phyloP scores from a whole-genome alignment of 192 early-diverging fungal genomes.

The Coemansia sp. region DNA sequence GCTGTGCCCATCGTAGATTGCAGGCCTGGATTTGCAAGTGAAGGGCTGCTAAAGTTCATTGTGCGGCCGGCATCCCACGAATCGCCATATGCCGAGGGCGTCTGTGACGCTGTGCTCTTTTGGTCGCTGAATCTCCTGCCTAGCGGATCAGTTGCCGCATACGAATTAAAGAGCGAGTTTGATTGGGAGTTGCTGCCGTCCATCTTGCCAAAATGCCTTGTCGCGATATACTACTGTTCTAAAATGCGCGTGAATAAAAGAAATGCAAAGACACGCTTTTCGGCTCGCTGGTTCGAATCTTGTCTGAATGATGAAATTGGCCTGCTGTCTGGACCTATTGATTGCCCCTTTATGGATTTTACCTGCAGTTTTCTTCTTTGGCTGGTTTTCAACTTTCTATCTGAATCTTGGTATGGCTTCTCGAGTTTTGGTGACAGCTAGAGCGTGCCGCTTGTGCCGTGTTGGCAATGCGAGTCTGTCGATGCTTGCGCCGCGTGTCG shows the following conservation, averaged over 20 bases:
- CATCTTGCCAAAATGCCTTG: not conserved
- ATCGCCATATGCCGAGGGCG: constrained; percentile 14
- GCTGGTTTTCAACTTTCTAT: constrained; percentile 1
- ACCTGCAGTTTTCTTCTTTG: not conserved
- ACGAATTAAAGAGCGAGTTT: constrained; percentile 35
- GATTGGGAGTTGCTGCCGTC: constrained; percentile 29
- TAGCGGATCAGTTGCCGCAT: constrained; percentile 14
- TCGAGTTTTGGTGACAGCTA: not conserved
- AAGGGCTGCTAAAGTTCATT: constrained; percentile 23
- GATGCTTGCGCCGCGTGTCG: not conserved
- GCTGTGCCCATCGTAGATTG: constrained; percentile 4
- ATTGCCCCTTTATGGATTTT: not conserved
- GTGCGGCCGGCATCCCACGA: constrained; percentile 16
- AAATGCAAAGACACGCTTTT: not conserved
- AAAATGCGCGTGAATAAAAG: constrained; percentile 5
- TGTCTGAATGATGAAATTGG: too few species aligned
- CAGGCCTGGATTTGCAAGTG: constrained; percentile 17
- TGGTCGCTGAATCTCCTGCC: constrained; percentile 28
- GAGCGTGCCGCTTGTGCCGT: not conserved
- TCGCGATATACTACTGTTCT: not conserved
- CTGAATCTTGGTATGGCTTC: not conserved
- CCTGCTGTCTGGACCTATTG: not conserved
- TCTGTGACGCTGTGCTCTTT: constrained; percentile 18
- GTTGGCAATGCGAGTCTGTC: not conserved
- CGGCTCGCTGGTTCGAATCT: not conserved